Base-by-base conservation (phyloP, 2,329 filamentous ascomycete species). In the Aspergillus oerlinghausenensis region DNA sequence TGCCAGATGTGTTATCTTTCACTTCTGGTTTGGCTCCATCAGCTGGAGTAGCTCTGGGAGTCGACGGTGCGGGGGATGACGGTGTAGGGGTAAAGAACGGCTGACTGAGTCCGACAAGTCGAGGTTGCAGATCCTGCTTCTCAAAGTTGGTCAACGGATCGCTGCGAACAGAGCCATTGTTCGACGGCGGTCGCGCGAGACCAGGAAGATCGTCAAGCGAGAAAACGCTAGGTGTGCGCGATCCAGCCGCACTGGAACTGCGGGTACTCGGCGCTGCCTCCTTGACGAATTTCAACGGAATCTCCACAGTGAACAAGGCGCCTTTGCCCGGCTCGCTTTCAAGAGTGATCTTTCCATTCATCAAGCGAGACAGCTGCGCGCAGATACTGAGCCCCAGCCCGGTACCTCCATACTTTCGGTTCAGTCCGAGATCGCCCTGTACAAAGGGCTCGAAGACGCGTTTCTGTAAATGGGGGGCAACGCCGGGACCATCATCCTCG, bases 361-460 rank as follows among this genome's bases (percentile, higher is more conserved):
- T 96, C 17, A 96, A 77, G 17, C 80, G 84, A 3, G 91, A 89
- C 40, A 97, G 78, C 70, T 97, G 92, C 21, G 90, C 88, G 74
- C 91, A 96, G 65, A 97, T 97, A 67, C 89, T 93, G 54, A 97
- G 73, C 1, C 92, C 92, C 1, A 96, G 78, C 3, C 92, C 92
- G 1, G 92, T 96, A 17, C 92, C 92, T 19, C 91, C 91, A 68
- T 88, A 95, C 67, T 94, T 94, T 72, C 91, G 95, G 77, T 89
- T 95, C 17, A 97, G 76, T 0, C 91, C 89, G 1, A 94, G 77
- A 68, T 96, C 92, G n/a, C 89, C 92, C 73, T 97, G 92, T 0
- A 96, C 89, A 68, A 97, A 97, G 0, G 92, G 92, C 71, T 96
- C 92, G 69, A 97, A 97, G 9, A 97, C 90, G 63, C 87, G 87